A percentile compares a stretch with the other conserved stretches of the same genome.
These are phyloP conservation scores for Plectosphaerella cucumerina DNA, from an alignment of 2,329 filamentous ascomycete species.

Conservation along the genomic window DNA sequence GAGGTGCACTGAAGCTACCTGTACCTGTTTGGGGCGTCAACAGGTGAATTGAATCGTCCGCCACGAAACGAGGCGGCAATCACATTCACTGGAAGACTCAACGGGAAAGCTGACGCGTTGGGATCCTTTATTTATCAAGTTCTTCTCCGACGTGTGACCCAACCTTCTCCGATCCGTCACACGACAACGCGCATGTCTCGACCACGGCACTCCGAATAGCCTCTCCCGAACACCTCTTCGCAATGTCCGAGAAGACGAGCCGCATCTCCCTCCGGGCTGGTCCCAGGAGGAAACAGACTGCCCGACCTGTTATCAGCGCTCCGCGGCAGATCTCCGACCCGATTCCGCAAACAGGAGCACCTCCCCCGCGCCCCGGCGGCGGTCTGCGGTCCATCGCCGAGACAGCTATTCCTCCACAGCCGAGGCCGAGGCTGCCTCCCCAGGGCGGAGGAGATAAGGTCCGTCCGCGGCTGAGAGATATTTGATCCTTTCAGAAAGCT, in stretches of 20 bases:
- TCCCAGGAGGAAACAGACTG: slow-evolving; percentile 47
- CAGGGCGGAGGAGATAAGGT: slow-evolving; percentile 55
- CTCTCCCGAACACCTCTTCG: slow-evolving; percentile 8
- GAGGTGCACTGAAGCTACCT: too few relatives aligned
- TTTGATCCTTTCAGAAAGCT: slow-evolving; percentile 1
- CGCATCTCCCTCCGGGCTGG: slow-evolving; percentile 61
- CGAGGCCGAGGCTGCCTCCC: slow-evolving; percentile 33
- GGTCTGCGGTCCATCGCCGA: slow-evolving; percentile 14
- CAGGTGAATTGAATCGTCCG: too few relatives aligned
- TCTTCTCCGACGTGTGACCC: too few relatives aligned
- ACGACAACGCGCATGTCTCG: neutral
- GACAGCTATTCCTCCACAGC: slow-evolving; percentile 7
- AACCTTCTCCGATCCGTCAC: too few relatives aligned
- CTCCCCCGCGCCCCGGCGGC: slow-evolving; percentile 16
- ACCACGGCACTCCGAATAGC: neutral
- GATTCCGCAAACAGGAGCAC: slow-evolving; percentile 42
- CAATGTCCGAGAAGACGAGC: slow-evolving; percentile 57
- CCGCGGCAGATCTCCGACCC: slow-evolving; percentile 60
- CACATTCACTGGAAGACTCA: too few relatives aligned
- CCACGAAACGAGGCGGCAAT: too few relatives aligned
- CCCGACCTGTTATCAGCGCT: slow-evolving; percentile 57
- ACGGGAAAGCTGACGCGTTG: too few relatives aligned
- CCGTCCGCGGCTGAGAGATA: slow-evolving; percentile 8
- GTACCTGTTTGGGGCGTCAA: too few relatives aligned
- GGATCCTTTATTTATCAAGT: too few relatives aligned